A percentile compares a stretch with the other conserved stretches of the same genome.
Conservation (phyloP, 2,329 filamentous ascomycete genomes). For the Graphilbum fragrans region DNA sequence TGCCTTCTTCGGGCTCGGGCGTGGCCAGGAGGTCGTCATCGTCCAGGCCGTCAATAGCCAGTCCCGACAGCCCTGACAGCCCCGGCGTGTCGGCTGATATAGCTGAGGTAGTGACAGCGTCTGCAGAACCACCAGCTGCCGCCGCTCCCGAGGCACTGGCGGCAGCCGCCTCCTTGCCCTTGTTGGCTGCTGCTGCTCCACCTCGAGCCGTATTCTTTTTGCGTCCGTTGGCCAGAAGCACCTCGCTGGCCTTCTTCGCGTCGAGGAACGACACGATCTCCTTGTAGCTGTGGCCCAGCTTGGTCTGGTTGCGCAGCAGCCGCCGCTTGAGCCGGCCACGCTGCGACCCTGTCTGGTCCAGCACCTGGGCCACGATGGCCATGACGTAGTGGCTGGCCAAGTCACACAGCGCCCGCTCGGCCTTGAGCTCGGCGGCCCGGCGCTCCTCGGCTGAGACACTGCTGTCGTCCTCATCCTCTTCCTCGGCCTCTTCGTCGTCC, state of each 20-base stretch:
- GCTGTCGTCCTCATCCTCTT: slow-evolving; percentile 52
- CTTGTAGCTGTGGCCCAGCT: slow-evolving; percentile 74
- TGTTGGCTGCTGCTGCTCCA: slow-evolving; percentile 6
- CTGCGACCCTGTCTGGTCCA: slow-evolving; percentile 51
- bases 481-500: slow-evolving; percentile 42
- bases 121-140: neutral
- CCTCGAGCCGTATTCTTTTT: slow-evolving; percentile 28
- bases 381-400: slow-evolving; percentile 77
- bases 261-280: slow-evolving; percentile 76
- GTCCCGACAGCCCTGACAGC: neutral
- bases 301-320: slow-evolving; percentile 66
- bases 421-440: slow-evolving; percentile 54
- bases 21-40: slow-evolving; percentile 27
- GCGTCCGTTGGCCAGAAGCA: slow-evolving; percentile 19
- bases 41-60: slow-evolving; percentile 9
- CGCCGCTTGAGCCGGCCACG: slow-evolving; percentile 56
- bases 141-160: too few relatives aligned
- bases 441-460: slow-evolving; percentile 44
- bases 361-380: slow-evolving; percentile 60
- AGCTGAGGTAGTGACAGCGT: neutral
- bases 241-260: slow-evolving; percentile 44
- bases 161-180: slow-evolving; percentile 21
- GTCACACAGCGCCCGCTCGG: slow-evolving; percentile 78
- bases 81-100: neutral
- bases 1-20: slow-evolving; percentile 45